These are phyloP conservation scores for Candida germanica DNA, from an alignment of 805 yeast genomes.

Conservation along the genomic window DNA sequence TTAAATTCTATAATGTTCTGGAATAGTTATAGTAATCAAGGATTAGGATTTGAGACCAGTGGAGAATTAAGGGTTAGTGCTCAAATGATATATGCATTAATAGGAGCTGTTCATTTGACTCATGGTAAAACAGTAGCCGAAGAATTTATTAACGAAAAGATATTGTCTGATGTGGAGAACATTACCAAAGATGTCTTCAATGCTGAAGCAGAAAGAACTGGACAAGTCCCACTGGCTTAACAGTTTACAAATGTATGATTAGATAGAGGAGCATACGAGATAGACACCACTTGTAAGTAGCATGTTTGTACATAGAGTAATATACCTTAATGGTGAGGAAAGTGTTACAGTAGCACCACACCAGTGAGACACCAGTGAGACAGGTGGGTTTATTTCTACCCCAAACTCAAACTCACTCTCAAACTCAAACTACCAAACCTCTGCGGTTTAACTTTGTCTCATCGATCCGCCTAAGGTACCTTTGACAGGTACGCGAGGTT, in stretches of 20 bases:
- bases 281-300: background rate
- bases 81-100: slow-evolving; percentile 54
- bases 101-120: slow-evolving; percentile 64
- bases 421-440: too few relatives aligned
- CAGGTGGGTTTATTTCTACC: too few relatives aligned
- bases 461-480: too few relatives aligned
- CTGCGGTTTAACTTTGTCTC: too few relatives aligned
- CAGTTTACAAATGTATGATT: too few relatives aligned
- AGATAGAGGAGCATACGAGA: too few relatives aligned
- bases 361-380: too few relatives aligned
- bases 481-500: too few relatives aligned
- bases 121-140: slow-evolving; percentile 62
- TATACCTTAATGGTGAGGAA: too few relatives aligned
- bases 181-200: slow-evolving; percentile 30
- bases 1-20: slow-evolving; percentile 61
- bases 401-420: too few relatives aligned
- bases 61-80: slow-evolving; percentile 58
- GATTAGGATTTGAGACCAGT: slow-evolving; percentile 42
- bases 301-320: background rate
- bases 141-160: slow-evolving; percentile 52
- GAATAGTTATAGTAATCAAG: slow-evolving; percentile 51
- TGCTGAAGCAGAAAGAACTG: background rate
- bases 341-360: too few relatives aligned
- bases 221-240: too few relatives aligned
- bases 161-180: slow-evolving; percentile 39